These are phyloP conservation scores for Ophiostoma novo-ulmi DNA, from an alignment of 2,329 filamentous ascomycete genomes.

Conservation along the genomic window DNA sequence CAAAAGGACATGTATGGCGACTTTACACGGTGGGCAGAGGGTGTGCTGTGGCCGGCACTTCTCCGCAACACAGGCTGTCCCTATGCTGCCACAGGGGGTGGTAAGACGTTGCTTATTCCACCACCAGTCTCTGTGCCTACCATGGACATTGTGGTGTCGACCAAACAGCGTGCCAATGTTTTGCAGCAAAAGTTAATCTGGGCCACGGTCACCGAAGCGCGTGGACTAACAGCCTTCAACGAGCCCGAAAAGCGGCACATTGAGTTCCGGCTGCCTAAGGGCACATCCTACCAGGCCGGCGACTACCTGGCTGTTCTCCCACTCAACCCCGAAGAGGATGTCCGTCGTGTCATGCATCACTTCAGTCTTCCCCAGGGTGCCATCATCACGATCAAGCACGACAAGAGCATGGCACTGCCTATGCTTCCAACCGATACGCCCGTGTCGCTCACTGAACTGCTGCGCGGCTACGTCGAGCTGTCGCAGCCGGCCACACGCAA, in stretches of 20 bases:
- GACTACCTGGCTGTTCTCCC: slow-evolving; percentile 72
- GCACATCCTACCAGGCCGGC: slow-evolving; percentile 62
- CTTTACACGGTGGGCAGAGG: slow-evolving; percentile 63
- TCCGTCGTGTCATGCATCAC: slow-evolving; percentile 58
- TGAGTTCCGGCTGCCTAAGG: slow-evolving; percentile 60
- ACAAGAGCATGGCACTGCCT: slow-evolving; percentile 38
- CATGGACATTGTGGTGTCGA: slow-evolving; percentile 46
- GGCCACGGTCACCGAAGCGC: slow-evolving; percentile 52
- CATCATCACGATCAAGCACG: slow-evolving; percentile 57
- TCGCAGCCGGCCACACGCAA: slow-evolving; percentile 64
- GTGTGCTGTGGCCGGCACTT: slow-evolving; percentile 47
- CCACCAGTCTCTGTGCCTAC: background rate
- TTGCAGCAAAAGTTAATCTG: slow-evolving; percentile 40
- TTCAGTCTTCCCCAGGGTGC: slow-evolving; percentile 66
- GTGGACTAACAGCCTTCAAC: slow-evolving; percentile 36
- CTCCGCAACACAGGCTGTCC: slow-evolving; percentile 38
- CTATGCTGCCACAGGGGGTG: background rate
- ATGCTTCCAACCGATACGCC: slow-evolving; percentile 51
- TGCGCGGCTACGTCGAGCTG: slow-evolving; percentile 68
- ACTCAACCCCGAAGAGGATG: slow-evolving; percentile 58
- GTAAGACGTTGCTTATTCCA: background rate
- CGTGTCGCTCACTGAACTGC: slow-evolving; percentile 57
- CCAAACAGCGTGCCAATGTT: slow-evolving; percentile 44
- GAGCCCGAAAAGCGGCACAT: slow-evolving; percentile 52
- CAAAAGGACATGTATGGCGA: slow-evolving; percentile 61